Conservation (phyloP, 2,329 filamentous ascomycete genomes). For the Chrysosporium queenslandicum region DNA sequence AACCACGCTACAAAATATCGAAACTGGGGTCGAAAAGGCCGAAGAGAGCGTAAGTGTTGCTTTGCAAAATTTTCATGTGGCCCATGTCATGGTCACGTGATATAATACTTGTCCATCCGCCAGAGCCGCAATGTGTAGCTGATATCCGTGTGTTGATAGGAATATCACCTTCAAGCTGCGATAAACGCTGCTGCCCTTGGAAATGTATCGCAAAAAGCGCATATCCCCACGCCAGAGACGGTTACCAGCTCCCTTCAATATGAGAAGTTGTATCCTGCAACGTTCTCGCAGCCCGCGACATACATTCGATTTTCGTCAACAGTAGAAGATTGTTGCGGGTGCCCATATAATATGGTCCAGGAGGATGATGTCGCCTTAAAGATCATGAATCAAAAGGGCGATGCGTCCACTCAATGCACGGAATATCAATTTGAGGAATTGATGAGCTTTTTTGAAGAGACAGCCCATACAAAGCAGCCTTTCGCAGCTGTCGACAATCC, state of each 20-base stretch:
- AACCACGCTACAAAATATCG: constrained; percentile 71
- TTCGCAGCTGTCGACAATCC: constrained; percentile 85
- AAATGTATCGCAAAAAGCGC: constrained; percentile 49
- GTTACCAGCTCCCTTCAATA: constrained; percentile 61
- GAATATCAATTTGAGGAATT: constrained; percentile 90
- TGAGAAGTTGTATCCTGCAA: constrained; percentile 72
- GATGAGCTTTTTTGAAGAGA: constrained; percentile 91
- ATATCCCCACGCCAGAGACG: constrained; percentile 59
- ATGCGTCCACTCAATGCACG: constrained; percentile 55
- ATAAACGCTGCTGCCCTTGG: constrained; percentile 54
- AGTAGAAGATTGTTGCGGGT: constrained; percentile 86
- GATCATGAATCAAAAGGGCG: constrained; percentile 68
- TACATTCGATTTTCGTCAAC: constrained; percentile 98
- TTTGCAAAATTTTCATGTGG: constrained; percentile 24
- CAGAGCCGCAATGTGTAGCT: not conserved
- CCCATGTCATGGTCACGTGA: constrained; percentile 34
- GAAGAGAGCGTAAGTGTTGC: constrained; percentile 82
- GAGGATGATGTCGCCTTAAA: constrained; percentile 82
- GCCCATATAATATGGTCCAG: constrained; percentile 86
- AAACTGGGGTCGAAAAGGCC: constrained; percentile 91
- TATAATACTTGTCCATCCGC: constrained; percentile 9
- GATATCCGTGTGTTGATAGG: constrained; percentile 44
- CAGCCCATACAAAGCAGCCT: constrained; percentile 70
- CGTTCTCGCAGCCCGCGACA: constrained; percentile 73
- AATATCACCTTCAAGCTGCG: constrained; percentile 89